Conservation (phyloP, 495 filamentous ascomycete species). For the Chlorociboria aeruginascens region DNA sequence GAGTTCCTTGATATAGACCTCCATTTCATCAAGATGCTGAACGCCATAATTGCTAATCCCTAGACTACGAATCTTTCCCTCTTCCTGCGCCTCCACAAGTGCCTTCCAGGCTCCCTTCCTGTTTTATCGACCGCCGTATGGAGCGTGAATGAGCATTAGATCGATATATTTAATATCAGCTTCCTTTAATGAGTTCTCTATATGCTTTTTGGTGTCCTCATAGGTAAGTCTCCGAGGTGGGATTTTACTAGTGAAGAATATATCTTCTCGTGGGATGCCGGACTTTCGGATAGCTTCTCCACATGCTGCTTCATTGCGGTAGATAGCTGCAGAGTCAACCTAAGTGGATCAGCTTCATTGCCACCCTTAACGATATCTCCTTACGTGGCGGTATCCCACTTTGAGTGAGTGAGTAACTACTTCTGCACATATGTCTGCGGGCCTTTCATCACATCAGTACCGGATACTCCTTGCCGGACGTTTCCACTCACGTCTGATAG, state of each 20-base stretch:
- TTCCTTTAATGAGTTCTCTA: slow-evolving; percentile 37
- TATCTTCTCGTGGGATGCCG: slow-evolving; percentile 44
- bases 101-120: slow-evolving; percentile 55
- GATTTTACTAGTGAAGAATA: slow-evolving; percentile 70
- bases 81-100: slow-evolving; percentile 47
- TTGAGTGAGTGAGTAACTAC: slow-evolving; percentile 52
- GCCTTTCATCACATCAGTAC: slow-evolving; percentile 12
- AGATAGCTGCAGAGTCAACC: slow-evolving; percentile 61
- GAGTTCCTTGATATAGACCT: slow-evolving; percentile 57
- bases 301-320: slow-evolving; percentile 57
- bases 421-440: slow-evolving; percentile 38
- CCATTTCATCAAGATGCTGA: slow-evolving; percentile 59
- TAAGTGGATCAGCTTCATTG: slow-evolving; percentile 15
- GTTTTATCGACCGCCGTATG: slow-evolving; percentile 43
- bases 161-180: slow-evolving; percentile 51
- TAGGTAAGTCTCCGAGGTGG: slow-evolving; percentile 35
- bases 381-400: slow-evolving; percentile 60
- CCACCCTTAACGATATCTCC: slow-evolving; percentile 1
- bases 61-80: slow-evolving; percentile 50
- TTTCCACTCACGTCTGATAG: slow-evolving; percentile 52
- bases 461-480: too few species aligned
- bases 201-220: slow-evolving; percentile 33
- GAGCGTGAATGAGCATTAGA: slow-evolving; percentile 49
- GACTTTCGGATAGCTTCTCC: slow-evolving; percentile 47
- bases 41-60: slow-evolving; percentile 61